phyloP scores from a whole-genome alignment of 805 yeast genomes.

The Kodamaea laetipori region DNA sequence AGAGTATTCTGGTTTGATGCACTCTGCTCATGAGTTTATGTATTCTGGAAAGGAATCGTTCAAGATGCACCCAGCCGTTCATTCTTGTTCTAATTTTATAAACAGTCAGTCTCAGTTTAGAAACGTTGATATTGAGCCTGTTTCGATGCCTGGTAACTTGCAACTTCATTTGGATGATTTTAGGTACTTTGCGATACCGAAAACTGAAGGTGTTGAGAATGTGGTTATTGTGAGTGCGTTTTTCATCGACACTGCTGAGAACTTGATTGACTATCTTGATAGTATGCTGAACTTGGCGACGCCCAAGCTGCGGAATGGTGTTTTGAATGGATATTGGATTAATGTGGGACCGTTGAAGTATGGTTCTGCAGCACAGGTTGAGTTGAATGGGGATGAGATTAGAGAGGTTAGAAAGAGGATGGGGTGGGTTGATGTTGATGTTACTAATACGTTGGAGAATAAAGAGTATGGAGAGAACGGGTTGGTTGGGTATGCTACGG shows the following conservation, averaged over 20 bases:
- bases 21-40: conserved; percentile 61
- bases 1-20: conserved; percentile 79
- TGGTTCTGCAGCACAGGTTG: conserved; percentile 81
- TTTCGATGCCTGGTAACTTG: conserved; percentile 49
- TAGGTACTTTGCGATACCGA: conserved; percentile 44
- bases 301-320: conserved; percentile 24
- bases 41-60: conserved; percentile 30
- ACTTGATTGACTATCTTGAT: conserved; percentile 72
- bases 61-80: conserved; percentile 52
- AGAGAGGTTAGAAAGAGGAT: conserved; percentile 48
- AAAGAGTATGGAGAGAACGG: conserved; percentile 20
- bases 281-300: conserved; percentile 51
- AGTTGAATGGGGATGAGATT: conserved; percentile 73
- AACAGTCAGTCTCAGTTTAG: conserved; percentile 53
- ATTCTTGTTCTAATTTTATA: conserved; percentile 68
- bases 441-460: conserved; percentile 17
- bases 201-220: conserved; percentile 37
- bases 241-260: conserved; percentile 92
- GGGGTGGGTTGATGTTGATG: conserved; percentile 60
- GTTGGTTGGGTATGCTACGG: conserved; percentile 67
- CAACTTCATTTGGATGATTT: conserved; percentile 63
- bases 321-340: conserved; percentile 69
- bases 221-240: conserved; percentile 68
- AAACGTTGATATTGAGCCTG: conserved; percentile 31
- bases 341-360: conserved; percentile 92